Conservation (phyloP, 192 early-diverging fungal species). For the Paraglomus brasilianum region DNA sequence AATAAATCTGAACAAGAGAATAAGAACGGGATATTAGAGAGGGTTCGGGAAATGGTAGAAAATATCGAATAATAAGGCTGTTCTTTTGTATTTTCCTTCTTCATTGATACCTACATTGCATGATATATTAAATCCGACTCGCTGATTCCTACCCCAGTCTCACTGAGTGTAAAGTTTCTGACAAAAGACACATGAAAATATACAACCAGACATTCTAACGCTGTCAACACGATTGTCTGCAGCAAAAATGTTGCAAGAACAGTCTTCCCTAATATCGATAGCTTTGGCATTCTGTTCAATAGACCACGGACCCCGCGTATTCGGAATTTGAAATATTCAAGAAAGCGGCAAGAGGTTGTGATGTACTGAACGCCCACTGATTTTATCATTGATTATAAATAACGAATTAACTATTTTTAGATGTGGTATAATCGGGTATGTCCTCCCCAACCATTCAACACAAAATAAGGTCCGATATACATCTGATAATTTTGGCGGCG, state of each 20-base stretch:
- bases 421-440: no score
- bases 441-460: no score
- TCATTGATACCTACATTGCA: slow-evolving; percentile 19
- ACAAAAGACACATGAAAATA: slow-evolving; percentile 24
- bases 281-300: not conserved
- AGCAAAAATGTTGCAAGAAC: not conserved
- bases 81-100: no score
- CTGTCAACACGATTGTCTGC: slow-evolving; percentile 3
- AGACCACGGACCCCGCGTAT: no score
- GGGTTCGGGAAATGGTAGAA: not conserved
- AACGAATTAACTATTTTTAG: no score
- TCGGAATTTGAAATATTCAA: no score
- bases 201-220: slow-evolving; percentile 22
- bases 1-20: slow-evolving; percentile 17
- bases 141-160: slow-evolving; percentile 18
- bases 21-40: not conserved
- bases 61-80: not conserved
- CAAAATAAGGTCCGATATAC: no score
- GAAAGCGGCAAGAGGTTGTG: no score
- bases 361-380: no score
- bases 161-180: not conserved
- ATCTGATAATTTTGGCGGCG: no score
- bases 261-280: slow-evolving; percentile 8
- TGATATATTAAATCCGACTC: slow-evolving; percentile 31
- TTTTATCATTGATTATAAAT: no score